Evolutionary conservation across 2,329 filamentous ascomycete genomes (phyloP), one percentile per base, ranked within the genome.

Genomic region (Penicillium expansum): DNA sequence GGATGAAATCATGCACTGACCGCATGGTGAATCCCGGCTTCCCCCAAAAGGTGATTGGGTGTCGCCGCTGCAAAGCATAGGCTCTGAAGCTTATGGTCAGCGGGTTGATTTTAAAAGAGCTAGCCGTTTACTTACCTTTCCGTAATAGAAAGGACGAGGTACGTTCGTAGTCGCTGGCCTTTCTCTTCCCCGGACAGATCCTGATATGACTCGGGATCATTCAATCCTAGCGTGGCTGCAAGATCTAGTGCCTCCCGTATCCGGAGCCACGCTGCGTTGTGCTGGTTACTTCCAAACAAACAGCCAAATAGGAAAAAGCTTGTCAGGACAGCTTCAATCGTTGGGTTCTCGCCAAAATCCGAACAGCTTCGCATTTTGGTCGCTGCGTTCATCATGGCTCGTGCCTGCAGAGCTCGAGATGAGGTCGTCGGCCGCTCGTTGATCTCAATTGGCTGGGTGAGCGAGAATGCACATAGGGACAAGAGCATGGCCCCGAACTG

Each of bases 231-330:
- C 1, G 74, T 74, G 5, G 74, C 71, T 0, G 76, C 76, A 32
- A 78, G 71, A 49, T 78, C 76, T 6, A 74, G 57, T 7, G 88
- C 89, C 72, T 93, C 90, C 24, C 90, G 84, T 18, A 93, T 77
- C 68, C 90, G 85, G 67, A 86, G 90, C 88, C 89, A 92, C 1
- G 88, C 89, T 67, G 86, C 86, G 64, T 90, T 87, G 71, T 91
- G 88, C 71, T 88, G 80, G 60, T 91, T 88, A 48, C 89, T 79
- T 18, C 83, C 86, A 66, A 88, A 88, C 68, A 88, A 83, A 67
- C 86, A 89, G 32, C 83, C 87, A 65, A 90, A 92, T 24, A 92
- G 73, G 72, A 92, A 91, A 72, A 89, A 91, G 64, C 87, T 91
- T 20, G 88, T 90, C 57, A 86, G 84, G 20, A 77, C 71, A 0